phyloP scores from a whole-genome alignment of 108 stramenopile genomes.

The Fragilariopsis cylindrus region DNA sequence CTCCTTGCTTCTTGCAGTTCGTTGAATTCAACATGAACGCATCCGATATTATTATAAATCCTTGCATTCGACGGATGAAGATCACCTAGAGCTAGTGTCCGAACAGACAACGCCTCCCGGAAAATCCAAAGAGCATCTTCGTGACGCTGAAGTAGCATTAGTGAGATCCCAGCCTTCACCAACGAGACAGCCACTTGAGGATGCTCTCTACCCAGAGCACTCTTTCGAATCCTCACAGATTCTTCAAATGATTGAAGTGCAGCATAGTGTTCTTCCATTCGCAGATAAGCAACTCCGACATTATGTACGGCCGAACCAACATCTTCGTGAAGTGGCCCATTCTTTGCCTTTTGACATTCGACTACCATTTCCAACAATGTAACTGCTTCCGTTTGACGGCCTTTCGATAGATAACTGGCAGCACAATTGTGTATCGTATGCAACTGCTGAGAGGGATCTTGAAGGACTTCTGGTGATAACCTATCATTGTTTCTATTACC shows the following conservation, averaged over 20 bases:
- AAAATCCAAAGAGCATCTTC: conserved; percentile 54
- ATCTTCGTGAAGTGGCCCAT: conserved; percentile 46
- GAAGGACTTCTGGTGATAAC: conserved; percentile 24
- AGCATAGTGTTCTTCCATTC: conserved; percentile 36
- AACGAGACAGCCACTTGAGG: conserved; percentile 59
- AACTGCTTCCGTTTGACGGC: conserved; percentile 33
- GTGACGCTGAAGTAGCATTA: conserved; percentile 48
- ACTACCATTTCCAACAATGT: conserved; percentile 42
- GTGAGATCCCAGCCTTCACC: conserved; percentile 53
- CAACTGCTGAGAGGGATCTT: conserved; percentile 24
- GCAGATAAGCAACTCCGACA: conserved; percentile 50
- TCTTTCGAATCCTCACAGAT: conserved; percentile 53
- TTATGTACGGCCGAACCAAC: conserved; percentile 60
- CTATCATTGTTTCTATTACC: conserved; percentile 1
- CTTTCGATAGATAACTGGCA: conserved; percentile 18
- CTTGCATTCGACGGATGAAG: conserved; percentile 51
- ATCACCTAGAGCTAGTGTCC: conserved; percentile 44
- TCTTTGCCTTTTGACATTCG: conserved; percentile 32
- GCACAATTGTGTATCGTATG: conserved; percentile 32
- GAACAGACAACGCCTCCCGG: conserved; percentile 54
- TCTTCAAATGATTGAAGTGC: conserved; percentile 58
- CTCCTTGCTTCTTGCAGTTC: conserved; percentile 45
- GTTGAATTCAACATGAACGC: conserved; percentile 56
- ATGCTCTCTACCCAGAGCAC: conserved; percentile 47
- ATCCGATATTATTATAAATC: conserved; percentile 70